Conservation (phyloP, 1,284 basidiomycete species). For the Ganoderma sp. region DNA sequence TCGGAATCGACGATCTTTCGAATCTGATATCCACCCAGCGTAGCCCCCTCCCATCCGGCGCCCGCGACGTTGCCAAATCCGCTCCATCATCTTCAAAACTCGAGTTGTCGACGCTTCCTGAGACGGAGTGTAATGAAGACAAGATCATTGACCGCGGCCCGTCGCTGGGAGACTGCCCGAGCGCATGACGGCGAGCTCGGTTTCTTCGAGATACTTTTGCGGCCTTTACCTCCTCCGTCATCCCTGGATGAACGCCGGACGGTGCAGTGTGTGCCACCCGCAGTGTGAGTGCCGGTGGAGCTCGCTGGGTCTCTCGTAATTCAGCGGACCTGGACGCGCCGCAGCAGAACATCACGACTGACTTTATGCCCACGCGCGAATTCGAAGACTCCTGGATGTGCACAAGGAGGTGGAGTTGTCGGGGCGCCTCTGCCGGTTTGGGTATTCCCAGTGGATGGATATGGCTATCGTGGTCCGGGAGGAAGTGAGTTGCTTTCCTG, state of each 20-base stretch:
- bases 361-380: constrained; percentile 3
- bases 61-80: constrained; percentile 24
- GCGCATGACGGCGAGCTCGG: constrained; percentile 13
- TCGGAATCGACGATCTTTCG: constrained; percentile 24
- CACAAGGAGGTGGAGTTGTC: constrained; percentile 30
- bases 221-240: constrained; percentile 9
- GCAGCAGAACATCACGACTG: constrained; percentile 12
- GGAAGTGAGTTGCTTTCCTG: background rate
- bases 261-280: background rate
- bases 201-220: constrained; percentile 19
- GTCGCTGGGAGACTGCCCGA: background rate
- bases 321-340: background rate
- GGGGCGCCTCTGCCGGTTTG: constrained; percentile 19
- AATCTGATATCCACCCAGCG: constrained; percentile 9
- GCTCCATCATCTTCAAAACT: constrained; percentile 25
- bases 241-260: constrained; percentile 2
- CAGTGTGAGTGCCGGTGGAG: background rate
- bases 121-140: background rate
- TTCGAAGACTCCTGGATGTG: background rate
- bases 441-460: no score
- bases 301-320: background rate
- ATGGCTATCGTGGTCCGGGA: constrained; percentile 16
- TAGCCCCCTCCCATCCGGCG: background rate
- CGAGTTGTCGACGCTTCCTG: background rate
- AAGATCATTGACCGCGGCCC: constrained; percentile 3